Percentiles rank a stretch among this genome's conserved stretches.
phyloP scores from a whole-genome alignment of 768 basidiomycete species.

The Stropharia rugosoannulata region DNA sequence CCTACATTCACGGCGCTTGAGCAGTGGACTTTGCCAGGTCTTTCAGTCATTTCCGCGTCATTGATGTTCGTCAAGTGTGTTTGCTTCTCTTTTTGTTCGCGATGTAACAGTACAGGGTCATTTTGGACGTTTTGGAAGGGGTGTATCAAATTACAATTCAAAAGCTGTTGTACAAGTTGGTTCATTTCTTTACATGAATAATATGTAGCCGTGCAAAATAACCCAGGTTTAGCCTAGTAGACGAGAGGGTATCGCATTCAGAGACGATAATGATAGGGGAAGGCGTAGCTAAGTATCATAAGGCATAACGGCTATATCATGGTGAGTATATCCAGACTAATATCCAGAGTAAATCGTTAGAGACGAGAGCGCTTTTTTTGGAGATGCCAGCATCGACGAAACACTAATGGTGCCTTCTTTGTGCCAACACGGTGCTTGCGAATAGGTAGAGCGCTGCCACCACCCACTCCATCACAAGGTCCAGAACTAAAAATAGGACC shows the following conservation, averaged over 20 bases:
- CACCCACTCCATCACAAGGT: conserved; percentile 58
- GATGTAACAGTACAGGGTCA: neutral
- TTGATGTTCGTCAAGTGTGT: neutral
- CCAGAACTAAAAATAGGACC: conserved; percentile 58
- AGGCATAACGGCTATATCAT: no score
- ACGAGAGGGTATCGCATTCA: conserved; percentile 3
- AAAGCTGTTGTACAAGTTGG: conserved; percentile 4
- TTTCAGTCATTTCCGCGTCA: no score
- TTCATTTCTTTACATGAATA: conserved; percentile 3
- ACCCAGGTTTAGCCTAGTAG: neutral
- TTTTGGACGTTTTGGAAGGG: neutral
- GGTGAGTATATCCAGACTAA: neutral
- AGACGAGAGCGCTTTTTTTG: neutral
- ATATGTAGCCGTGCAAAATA: conserved; percentile 1
- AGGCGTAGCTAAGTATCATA: neutral
- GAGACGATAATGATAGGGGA: neutral
- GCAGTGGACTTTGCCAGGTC: no score
- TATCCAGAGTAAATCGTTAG: neutral
- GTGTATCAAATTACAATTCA: neutral
- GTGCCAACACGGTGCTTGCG: conserved; percentile 42
- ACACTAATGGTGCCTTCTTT: conserved; percentile 24
- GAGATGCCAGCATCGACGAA: conserved; percentile 1
- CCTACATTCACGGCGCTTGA: neutral
- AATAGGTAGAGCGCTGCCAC: conserved; percentile 47
- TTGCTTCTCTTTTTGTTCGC: neutral